Conservation (phyloP, 495 filamentous ascomycete species). For the Aspergillus affinis region DNA sequence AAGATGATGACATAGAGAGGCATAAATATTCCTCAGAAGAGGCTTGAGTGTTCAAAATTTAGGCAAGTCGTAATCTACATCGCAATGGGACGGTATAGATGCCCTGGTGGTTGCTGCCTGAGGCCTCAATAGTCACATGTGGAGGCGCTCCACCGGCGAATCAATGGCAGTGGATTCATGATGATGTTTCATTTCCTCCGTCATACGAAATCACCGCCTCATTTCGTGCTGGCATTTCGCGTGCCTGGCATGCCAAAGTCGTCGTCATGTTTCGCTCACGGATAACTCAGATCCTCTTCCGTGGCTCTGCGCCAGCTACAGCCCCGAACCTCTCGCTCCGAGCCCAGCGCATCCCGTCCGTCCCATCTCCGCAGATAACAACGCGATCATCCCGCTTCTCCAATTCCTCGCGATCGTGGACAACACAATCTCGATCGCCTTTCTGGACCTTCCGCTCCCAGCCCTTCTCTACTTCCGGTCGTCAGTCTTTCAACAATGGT, state of each 20-base stretch:
- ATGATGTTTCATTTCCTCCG: neutral
- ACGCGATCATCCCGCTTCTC: constrained; percentile 1
- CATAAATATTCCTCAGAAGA: too few species aligned
- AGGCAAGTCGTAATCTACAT: too few species aligned
- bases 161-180: neutral
- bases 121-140: neutral
- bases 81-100: too few species aligned
- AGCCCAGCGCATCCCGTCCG: constrained; percentile 4
- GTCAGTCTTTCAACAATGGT: constrained; percentile 12
- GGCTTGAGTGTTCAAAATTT: too few species aligned
- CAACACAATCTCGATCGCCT: neutral
- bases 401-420: neutral
- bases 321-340: neutral
- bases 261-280: constrained; percentile 18
- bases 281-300: constrained; percentile 12
- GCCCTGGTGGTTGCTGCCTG: neutral
- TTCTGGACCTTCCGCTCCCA: constrained; percentile 3
- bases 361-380: neutral
- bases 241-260: constrained; percentile 10
- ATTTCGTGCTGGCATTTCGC: neutral
- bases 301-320: constrained; percentile 1
- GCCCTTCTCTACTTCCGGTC: constrained; percentile 23
- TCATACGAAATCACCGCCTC: neutral
- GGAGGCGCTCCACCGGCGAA: neutral
- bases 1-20: too few species aligned